Evolutionary conservation across 2,329 filamentous ascomycete genomes (phyloP), one percentile per base, ranked within the genome.

Genomic region (Immersiporthe knoxdaviesiana): DNA sequence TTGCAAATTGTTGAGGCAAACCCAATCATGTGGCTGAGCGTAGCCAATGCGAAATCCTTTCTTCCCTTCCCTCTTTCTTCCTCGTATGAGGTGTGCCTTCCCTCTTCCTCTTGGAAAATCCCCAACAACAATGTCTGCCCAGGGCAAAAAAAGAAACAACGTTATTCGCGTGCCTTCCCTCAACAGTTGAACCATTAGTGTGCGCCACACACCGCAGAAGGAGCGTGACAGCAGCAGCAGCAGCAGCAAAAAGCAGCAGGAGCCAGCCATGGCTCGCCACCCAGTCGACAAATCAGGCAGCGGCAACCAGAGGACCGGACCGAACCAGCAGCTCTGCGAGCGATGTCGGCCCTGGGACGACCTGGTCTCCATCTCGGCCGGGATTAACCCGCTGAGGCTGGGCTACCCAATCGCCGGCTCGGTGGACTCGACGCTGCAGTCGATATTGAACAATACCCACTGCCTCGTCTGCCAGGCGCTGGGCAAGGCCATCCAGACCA

Each of bases 291-390:
- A 63, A 50, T 41, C 61, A 41, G 30, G 39, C 41, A 63, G 27
- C 41, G 21, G 39, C 41, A 63, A 32, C 41, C n/a, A 21, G 27
- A 37, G 61, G 16, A 27, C 39, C 41, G 61, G 61, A 35, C 39
- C 61, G 6, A 63, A 47, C 11, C 61, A 63, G 41, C 61, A 63
- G 61, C 61, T 63, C 61, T 63, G 61, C 41, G 41, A 63, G 61
- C 61, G 61, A 50, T 63, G 61, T 32, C 61, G 41, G 61, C 61
- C 61, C 16, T 63, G 61, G 61, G 61, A 63, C 24, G 61, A 63
- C 24, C 39, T 63, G 39, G 39, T 63, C 39, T 47, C 61, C 39
- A 47, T 63, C 39, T 47, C 61, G n/a, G 30, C 61, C 61, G 61
- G 61, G 39, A 63, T n/a, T 47, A 63, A 63, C 30, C 61, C 61